Conservation (phyloP, 176 grass and related monocot species). For the Leersia perrieri region DNA sequence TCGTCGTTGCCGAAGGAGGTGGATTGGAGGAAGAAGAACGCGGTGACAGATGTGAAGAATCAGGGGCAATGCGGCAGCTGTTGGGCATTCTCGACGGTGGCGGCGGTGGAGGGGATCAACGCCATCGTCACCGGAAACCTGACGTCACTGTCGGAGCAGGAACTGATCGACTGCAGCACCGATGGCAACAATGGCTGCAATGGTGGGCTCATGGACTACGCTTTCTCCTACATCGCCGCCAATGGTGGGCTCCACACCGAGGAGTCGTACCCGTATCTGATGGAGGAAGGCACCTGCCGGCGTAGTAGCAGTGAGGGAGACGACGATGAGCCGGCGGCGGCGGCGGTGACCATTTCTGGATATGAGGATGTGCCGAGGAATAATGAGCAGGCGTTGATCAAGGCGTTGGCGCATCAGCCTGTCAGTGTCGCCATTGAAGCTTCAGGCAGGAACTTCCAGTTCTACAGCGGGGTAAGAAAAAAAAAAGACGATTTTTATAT, state of each 20-base stretch:
- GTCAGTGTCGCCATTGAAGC: constrained; percentile 87
- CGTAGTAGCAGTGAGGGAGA: constrained; percentile 71
- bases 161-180: constrained; percentile 75
- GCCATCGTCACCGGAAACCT: constrained; percentile 70
- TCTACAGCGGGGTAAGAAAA: constrained; percentile 87
- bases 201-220: constrained; percentile 84
- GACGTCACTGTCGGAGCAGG: constrained; percentile 81
- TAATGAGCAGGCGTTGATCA: constrained; percentile 53
- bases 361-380: constrained; percentile 79
- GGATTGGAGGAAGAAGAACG: constrained; percentile 79
- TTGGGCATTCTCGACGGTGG: constrained; percentile 93
- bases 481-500: too few species aligned
- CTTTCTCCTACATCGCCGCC: constrained; percentile 69
- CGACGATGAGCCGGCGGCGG: not conserved
- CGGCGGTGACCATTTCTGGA: constrained; percentile 58
- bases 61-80: constrained; percentile 95
- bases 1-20: constrained; percentile 51
- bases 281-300: too few species aligned
- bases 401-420: constrained; percentile 80
- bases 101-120: constrained; percentile 82
- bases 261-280: constrained; percentile 83
- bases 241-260: constrained; percentile 70
- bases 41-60: constrained; percentile 82
- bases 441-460: constrained; percentile 84
- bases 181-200: constrained; percentile 76